Evolutionary conservation across 371 early-diverging fungal species (phyloP), one percentile per base, ranked within the genome.

Genomic region (Actinomucor elegans): DNA sequence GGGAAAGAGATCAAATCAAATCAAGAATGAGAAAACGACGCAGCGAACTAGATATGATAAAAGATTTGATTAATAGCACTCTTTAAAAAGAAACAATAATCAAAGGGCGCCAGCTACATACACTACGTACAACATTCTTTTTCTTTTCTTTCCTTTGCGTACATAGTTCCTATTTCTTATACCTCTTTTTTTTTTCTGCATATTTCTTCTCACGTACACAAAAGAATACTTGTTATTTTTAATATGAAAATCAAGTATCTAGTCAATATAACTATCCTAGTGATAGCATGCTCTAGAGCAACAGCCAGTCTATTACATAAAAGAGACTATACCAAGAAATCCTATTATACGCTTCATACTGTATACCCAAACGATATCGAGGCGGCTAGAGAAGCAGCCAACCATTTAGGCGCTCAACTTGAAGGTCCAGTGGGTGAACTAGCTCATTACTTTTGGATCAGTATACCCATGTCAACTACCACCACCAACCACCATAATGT

Each of bases 401-500:
- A 49, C 1, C 55, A 66, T 7, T 55, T 84, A 10, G 73, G 73
- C 11, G 77, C 81, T 12, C 61, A 70, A 36, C 75, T 77, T 33
- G 66, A 87, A 42, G 88, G 88, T 9, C 80, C 65, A 24, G 85
- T 91, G 14, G 91, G 90, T 17, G 85, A 85, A 52, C 58, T 92
- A 36, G 8, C 40, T 0, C 67, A 80, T 42, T 80, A 89, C 63
- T 87, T 81, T 59, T 80, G 84, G 61, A 71, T 85, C 42, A 83
- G 88, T n/a, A 36, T 57, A 36, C 55, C 61, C 14, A 44, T 14
- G 9, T 31, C 34, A 6, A 26, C 24, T 14, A 68, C 59, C 24
- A 34, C 40, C 40, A 8, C 10, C 23, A 5, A 36, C 35, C 27
- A 63, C 4, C 17, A 45, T 9, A 5, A 48, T 14, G 4, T 53